Base-by-base conservation (phyloP, 1,284 basidiomycete genomes). In the Cryptococcus depauperatus region DNA sequence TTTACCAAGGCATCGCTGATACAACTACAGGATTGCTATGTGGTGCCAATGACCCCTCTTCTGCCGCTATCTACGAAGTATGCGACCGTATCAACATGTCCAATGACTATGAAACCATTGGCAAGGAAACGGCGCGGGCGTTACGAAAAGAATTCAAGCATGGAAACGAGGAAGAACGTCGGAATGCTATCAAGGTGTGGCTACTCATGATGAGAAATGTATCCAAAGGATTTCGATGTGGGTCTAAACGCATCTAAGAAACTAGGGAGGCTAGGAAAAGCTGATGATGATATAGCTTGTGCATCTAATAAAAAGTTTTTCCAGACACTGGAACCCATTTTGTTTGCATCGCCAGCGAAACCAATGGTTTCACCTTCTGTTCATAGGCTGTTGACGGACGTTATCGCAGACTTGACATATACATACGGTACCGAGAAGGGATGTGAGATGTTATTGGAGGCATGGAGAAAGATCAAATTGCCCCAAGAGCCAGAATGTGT, bases 121-220 rank as follows among this genome's bases (percentile, higher is more conserved):
- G 55, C 28, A 69, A 64, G 47, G 69, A 71, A 38, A 62, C 66
- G 0, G 67, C 64, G 1, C 51, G 62, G n/a, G 58, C 61, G 4
- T 48, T 69, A n/a, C 47, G 68, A 21, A 70, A 66, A 44, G 61
- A 64, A 41, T 59, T 71, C 56, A 70, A 70, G 49, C 47, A 59
- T 44, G 68, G 65, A 1, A 54, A 54, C 23, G 67, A 69, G 27
- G 29, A 46, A 13, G 66, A 68, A 32, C 49, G 62, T 19, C 44
- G 62, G 14, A 59, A 62, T 41, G 64, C 66, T 0, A 58, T 61
- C 14, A 65, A 66, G 28, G 58, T 71, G 9, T 71, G 69, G 69
- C 45, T 66, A 26, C 53, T 69, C 28, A 55, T 67, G 45, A 68
- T 69, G 61, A 49, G 57, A 6, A 67, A 64, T 46, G 51, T 65